phyloP scores from a whole-genome alignment of 169 alveolate genomes.

The Plasmodium billcollinsi region DNA sequence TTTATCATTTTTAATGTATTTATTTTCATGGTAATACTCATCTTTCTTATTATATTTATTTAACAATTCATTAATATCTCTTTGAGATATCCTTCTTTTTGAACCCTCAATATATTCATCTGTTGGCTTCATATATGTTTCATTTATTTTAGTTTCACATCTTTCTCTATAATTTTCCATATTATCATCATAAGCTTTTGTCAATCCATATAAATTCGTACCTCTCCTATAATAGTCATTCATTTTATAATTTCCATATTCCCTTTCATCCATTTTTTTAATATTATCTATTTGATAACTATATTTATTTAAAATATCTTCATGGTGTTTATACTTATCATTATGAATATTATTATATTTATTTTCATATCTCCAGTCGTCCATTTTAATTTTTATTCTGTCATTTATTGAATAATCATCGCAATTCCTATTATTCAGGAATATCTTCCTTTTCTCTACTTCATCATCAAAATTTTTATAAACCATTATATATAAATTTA shows the following conservation, averaged over 20 bases:
- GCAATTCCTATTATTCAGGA: neutral
- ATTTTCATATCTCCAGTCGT: neutral
- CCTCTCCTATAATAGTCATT: too few species aligned
- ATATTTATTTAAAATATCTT: too few species aligned
- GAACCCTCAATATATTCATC: neutral
- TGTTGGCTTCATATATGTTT: neutral
- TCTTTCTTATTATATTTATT: constrained; percentile 27
- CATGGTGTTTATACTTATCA: too few species aligned
- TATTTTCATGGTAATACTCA: neutral
- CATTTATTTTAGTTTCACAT: neutral
- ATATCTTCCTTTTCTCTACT: neutral
- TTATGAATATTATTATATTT: neutral
- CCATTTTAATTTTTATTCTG: neutral
- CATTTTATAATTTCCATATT: constrained; percentile 1
- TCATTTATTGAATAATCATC: neutral
- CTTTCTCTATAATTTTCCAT: neutral
- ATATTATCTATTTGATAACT: constrained; percentile 2
- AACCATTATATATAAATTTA: constrained; percentile 17
- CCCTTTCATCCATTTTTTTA: constrained; percentile 12
- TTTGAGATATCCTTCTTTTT: constrained; percentile 24
- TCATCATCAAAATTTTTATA: neutral
- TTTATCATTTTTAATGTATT: neutral
- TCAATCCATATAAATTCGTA: neutral
- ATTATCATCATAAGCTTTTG: neutral
- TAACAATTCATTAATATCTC: constrained; percentile 27